These are phyloP conservation scores for Pyrenophora graminea DNA, from an alignment of 2,329 filamentous ascomycete species.

Conservation along the genomic window DNA sequence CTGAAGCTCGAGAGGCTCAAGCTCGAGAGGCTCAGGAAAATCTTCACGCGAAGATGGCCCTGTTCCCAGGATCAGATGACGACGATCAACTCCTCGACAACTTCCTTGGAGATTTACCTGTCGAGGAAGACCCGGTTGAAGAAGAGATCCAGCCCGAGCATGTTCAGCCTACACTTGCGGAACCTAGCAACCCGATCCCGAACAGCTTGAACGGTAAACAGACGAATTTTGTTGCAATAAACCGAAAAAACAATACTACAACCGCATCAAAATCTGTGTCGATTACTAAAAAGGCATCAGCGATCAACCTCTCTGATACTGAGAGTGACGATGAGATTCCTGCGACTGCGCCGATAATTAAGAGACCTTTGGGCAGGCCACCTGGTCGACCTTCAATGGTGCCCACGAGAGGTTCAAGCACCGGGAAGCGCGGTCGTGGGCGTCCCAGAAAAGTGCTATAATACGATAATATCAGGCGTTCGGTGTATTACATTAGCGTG, in stretches of 20 bases:
- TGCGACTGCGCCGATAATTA: slow-evolving; percentile 30
- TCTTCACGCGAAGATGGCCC: slow-evolving; percentile 39
- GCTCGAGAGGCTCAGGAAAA: slow-evolving; percentile 41
- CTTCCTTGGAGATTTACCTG: slow-evolving; percentile 34
- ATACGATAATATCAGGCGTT: neutral
- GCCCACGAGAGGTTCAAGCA: slow-evolving; percentile 27
- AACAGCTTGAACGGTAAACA: slow-evolving; percentile 41
- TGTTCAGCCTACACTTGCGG: slow-evolving; percentile 18
- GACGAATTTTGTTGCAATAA: slow-evolving; percentile 41
- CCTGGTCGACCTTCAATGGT: slow-evolving; percentile 26
- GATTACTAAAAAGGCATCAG: slow-evolving; percentile 24
- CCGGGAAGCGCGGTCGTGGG: slow-evolving; percentile 29
- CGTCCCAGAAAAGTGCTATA: slow-evolving; percentile 31
- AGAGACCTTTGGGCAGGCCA: slow-evolving; percentile 24
- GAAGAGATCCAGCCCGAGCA: slow-evolving; percentile 11
- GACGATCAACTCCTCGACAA: slow-evolving; percentile 31
- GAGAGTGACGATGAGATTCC: slow-evolving; percentile 43
- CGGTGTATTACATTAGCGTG: neutral
- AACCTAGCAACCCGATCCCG: slow-evolving; percentile 35
- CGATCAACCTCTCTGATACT: slow-evolving; percentile 31
- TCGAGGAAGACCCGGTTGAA: slow-evolving; percentile 16
- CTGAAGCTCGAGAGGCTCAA: slow-evolving; percentile 35
- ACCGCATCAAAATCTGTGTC: slow-evolving; percentile 24
- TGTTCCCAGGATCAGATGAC: slow-evolving; percentile 38
- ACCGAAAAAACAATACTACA: slow-evolving; percentile 18